Conservation (phyloP, 75 land plant genomes). For the Isoetes taiwanensis region DNA sequence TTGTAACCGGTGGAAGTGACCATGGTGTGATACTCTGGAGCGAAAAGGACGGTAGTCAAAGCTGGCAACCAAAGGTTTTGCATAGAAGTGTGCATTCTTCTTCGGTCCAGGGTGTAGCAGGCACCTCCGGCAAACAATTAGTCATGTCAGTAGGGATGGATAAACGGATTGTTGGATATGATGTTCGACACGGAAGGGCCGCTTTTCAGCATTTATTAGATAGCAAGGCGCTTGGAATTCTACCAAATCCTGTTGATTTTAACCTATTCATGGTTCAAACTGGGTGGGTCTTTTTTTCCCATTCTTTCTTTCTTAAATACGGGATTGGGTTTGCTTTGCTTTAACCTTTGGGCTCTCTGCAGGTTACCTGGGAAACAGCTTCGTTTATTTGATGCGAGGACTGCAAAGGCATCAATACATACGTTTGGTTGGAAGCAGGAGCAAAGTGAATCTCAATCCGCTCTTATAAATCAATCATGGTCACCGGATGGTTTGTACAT, state of each 20-base stretch:
- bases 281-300: slow-evolving; percentile 34
- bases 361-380: slow-evolving; percentile 71
- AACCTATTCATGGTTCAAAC: slow-evolving; percentile 90
- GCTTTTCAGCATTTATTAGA: slow-evolving; percentile 60
- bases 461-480: slow-evolving; percentile 75
- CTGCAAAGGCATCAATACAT: slow-evolving; percentile 50
- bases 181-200: slow-evolving; percentile 37
- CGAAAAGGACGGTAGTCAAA: slow-evolving; percentile 28
- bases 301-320: neutral
- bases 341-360: slow-evolving; percentile 11
- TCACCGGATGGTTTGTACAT: slow-evolving; percentile 74
- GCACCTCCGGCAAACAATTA: slow-evolving; percentile 46
- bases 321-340: neutral
- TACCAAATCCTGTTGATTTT: slow-evolving; percentile 74
- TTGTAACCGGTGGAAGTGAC: slow-evolving; percentile 80
- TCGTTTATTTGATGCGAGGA: slow-evolving; percentile 55
- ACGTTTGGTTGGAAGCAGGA: slow-evolving; percentile 87
- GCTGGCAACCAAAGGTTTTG: slow-evolving; percentile 61
- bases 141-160: slow-evolving; percentile 72
- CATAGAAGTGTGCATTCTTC: slow-evolving; percentile 70
- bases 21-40: slow-evolving; percentile 79
- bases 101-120: slow-evolving; percentile 83
- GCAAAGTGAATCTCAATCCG: slow-evolving; percentile 80
- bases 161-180: slow-evolving; percentile 65
- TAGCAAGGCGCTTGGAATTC: slow-evolving; percentile 71